Base-by-base conservation (phyloP, 2,329 filamentous ascomycete species). In the Fusarium coicis region DNA sequence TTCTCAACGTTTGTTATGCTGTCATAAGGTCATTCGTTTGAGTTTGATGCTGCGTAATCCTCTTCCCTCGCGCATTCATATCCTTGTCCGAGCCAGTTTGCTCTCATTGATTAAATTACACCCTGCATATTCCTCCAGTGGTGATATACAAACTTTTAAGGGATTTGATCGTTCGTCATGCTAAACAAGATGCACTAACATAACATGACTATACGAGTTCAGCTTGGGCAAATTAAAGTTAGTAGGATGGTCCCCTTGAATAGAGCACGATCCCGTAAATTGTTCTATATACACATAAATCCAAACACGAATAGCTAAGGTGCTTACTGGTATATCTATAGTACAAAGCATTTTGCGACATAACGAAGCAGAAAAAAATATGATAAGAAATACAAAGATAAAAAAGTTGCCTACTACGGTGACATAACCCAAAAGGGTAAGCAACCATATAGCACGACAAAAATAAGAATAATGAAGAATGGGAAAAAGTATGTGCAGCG, bases 251-350 rank as follows among this genome's bases (percentile, higher is more conserved):
- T 28, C 37, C 7, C 11, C 14, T 42, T 26, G 10, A 37, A 52
- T 32, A 23, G n/a, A 30, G 39, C 40, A 30, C 63, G 10, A 54
- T 62, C 49, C 68, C 52, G 39, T 72, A 30, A 58, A 58, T 34
- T 72, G 34, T 39, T 77, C 74, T 77, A 76, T 74, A 58, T 70
- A 42, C 44, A 30, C 72, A 46, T 44, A 19, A 50, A 32, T 46
- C 55, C 44, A 56, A 64, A 57, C 12, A 53, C 16, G 63, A 72
- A 73, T 40, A 60, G 47, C 47, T 32, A 44, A 57, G 42, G 46
- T 59, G 65, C 71, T 75, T 19, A 30, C 46, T 74, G 70, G 71
- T 74, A 76, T 76, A 74, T 69, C 58, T 70, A 68, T 70, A 28
- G 37, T 74, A 74, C 59, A 74, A 62, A 19, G 37, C 42, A 64